These are phyloP conservation scores for Mortierella hygrophila DNA, from an alignment of 192 early-diverging fungal species.

Conservation along the genomic window DNA sequence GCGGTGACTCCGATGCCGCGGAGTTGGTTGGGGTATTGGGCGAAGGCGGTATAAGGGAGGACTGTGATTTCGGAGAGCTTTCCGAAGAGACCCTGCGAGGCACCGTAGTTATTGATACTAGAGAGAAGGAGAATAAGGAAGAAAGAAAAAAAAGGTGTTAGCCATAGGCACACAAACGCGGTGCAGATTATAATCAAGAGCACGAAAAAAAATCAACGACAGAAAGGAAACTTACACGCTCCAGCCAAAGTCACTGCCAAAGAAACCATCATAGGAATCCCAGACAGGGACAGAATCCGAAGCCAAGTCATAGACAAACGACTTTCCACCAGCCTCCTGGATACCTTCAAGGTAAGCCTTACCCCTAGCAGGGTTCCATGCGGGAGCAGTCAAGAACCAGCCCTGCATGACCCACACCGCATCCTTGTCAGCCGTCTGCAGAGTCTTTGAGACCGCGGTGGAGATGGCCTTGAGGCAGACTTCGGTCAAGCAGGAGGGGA, in stretches of 20 bases:
- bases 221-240: slow-evolving; percentile 23
- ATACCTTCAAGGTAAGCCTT: slow-evolving; percentile 37
- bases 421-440: slow-evolving; percentile 27
- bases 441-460: slow-evolving; percentile 22
- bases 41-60: slow-evolving; percentile 11
- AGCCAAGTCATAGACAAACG: slow-evolving; percentile 37
- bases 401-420: slow-evolving; percentile 54
- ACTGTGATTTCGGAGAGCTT: slow-evolving; percentile 14
- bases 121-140: background rate
- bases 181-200: background rate
- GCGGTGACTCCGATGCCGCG: slow-evolving; percentile 40
- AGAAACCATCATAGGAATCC: slow-evolving; percentile 30
- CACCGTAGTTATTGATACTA: slow-evolving; percentile 47
- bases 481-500: slow-evolving; percentile 27
- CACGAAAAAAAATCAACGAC: background rate
- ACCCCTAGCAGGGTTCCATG: slow-evolving; percentile 31
- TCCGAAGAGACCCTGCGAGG: slow-evolving; percentile 42
- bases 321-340: slow-evolving; percentile 16
- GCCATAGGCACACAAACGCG: background rate
- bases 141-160: background rate
- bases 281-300: slow-evolving; percentile 26
- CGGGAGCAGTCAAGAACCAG: slow-evolving; percentile 32
- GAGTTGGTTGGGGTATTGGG: slow-evolving; percentile 21
- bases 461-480: slow-evolving; percentile 29
- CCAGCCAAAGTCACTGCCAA: slow-evolving; percentile 40